phyloP scores from a whole-genome alignment of 495 filamentous ascomycete species.

The Bacidia gigantensis region DNA sequence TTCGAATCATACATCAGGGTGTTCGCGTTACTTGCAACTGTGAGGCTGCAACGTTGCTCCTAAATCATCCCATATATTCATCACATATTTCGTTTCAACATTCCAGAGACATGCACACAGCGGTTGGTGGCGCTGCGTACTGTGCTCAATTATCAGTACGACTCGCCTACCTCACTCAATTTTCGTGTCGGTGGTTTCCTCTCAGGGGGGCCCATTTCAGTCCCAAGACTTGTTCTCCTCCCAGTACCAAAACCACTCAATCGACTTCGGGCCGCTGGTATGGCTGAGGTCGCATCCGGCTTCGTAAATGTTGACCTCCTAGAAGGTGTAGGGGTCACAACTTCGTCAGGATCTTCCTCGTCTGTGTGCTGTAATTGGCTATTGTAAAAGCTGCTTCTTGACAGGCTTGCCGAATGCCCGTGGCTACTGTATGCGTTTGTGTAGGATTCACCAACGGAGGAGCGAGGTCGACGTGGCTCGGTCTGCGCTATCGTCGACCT shows the following conservation, averaged over 20 bases:
- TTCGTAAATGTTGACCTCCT: slow-evolving; percentile 38
- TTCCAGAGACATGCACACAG: not conserved
- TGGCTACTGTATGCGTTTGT: slow-evolving; percentile 25
- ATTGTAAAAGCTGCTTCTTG: slow-evolving; percentile 20
- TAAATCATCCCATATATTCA: not conserved
- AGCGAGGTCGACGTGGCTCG: slow-evolving; percentile 37
- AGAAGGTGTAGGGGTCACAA: slow-evolving; percentile 33
- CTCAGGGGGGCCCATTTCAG: slow-evolving; percentile 41
- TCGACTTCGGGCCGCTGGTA: not conserved
- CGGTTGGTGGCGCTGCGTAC: not conserved
- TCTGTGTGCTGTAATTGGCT: slow-evolving; percentile 10
- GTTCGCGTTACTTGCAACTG: too few species aligned
- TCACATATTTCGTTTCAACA: not conserved
- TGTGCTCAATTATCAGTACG: slow-evolving; percentile 36
- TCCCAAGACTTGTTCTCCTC: slow-evolving; percentile 33
- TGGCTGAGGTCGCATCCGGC: slow-evolving; percentile 19
- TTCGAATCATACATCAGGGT: too few species aligned
- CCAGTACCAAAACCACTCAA: slow-evolving; percentile 19
- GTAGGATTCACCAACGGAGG: slow-evolving; percentile 36
- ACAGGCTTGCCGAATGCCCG: slow-evolving; percentile 26
- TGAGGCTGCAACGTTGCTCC: not conserved
- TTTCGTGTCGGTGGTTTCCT: slow-evolving; percentile 30
- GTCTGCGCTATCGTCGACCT: slow-evolving; percentile 21
- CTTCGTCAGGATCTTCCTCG: slow-evolving; percentile 21
- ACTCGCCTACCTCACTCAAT: slow-evolving; percentile 52